phyloP scores from a whole-genome alignment of 495 filamentous ascomycete species.

The Amorphotheca resinae region DNA sequence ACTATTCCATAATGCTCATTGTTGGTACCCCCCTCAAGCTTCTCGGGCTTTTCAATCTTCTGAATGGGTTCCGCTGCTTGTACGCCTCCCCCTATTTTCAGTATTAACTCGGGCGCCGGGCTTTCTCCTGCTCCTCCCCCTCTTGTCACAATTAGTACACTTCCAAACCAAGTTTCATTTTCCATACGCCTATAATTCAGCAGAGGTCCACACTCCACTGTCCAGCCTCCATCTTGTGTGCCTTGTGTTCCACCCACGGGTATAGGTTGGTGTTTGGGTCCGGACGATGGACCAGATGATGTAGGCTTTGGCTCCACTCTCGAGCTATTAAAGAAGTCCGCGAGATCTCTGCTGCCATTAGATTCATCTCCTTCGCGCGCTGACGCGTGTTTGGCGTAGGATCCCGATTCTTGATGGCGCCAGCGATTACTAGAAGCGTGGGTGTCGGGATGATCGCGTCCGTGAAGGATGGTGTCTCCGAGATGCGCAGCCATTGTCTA shows the following conservation, averaged over 20 bases:
- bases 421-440: slow-evolving; percentile 36
- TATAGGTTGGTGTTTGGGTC: slow-evolving; percentile 15
- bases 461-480: slow-evolving; percentile 19
- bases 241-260: slow-evolving; percentile 7
- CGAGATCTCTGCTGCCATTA: slow-evolving; percentile 30
- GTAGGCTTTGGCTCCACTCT: slow-evolving; percentile 27
- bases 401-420: slow-evolving; percentile 40
- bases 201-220: slow-evolving; percentile 63
- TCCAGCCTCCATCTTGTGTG: neutral
- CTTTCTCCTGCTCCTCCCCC: slow-evolving; percentile 41
- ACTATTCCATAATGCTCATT: slow-evolving; percentile 1
- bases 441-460: slow-evolving; percentile 27
- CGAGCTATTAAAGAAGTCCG: slow-evolving; percentile 36
- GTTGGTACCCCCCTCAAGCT: neutral
- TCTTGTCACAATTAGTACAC: slow-evolving; percentile 65
- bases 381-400: slow-evolving; percentile 26
- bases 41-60: no score
- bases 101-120: slow-evolving; percentile 26
- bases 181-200: slow-evolving; percentile 80
- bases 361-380: slow-evolving; percentile 24
- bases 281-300: slow-evolving; percentile 15
- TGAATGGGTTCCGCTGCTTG: neutral
- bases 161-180: slow-evolving; percentile 64
- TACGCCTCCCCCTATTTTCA: slow-evolving; percentile 1
- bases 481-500: slow-evolving; percentile 19